Conservation (phyloP, 2,329 filamentous ascomycete genomes). For the Fusarium buxicola region DNA sequence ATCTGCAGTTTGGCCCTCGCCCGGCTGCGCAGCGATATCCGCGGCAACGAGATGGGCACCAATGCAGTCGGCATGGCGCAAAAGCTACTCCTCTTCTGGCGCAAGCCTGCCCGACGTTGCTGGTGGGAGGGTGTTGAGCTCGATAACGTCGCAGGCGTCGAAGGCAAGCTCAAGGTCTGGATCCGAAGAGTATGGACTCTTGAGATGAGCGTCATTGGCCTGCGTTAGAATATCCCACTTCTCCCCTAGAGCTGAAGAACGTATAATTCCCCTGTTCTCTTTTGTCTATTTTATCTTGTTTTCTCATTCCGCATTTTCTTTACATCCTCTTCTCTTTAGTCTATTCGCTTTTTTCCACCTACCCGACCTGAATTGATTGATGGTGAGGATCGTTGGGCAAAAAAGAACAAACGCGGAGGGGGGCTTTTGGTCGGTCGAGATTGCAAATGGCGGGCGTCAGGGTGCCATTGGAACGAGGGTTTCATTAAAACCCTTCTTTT, state of each 20-base stretch:
- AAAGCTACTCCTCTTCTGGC: conserved; percentile 97
- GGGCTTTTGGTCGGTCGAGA: conserved; percentile 38
- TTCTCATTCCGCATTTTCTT: conserved; percentile 21
- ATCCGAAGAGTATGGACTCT: conserved; percentile 98
- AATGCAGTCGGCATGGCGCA: conserved; percentile 97
- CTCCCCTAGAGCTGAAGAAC: conserved; percentile 18
- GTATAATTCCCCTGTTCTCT: conserved; percentile 27
- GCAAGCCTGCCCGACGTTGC: conserved; percentile 93
- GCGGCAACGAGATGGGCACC: conserved; percentile 78
- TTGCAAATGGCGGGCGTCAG: conserved; percentile 45
- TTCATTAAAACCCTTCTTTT: conserved; percentile 32
- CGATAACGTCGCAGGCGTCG: conserved; percentile 87
- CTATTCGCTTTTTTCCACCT: conserved; percentile 22
- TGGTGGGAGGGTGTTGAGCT: conserved; percentile 99
- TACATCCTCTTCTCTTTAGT: conserved; percentile 27
- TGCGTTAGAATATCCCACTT: conserved; percentile 63
- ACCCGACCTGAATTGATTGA: conserved; percentile 32
- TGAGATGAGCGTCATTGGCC: conserved; percentile 95
- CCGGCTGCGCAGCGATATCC: conserved; percentile 90
- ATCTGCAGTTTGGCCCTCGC: conserved; percentile 97
- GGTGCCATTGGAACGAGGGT: conserved; percentile 42
- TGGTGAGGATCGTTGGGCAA: conserved; percentile 27
- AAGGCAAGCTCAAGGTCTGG: conserved; percentile 96
- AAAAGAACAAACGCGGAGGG: conserved; percentile 30
- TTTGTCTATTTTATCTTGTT: conserved; percentile 39